phyloP scores from a whole-genome alignment of 2,329 filamentous ascomycete genomes.

The Amauroascus niger region DNA sequence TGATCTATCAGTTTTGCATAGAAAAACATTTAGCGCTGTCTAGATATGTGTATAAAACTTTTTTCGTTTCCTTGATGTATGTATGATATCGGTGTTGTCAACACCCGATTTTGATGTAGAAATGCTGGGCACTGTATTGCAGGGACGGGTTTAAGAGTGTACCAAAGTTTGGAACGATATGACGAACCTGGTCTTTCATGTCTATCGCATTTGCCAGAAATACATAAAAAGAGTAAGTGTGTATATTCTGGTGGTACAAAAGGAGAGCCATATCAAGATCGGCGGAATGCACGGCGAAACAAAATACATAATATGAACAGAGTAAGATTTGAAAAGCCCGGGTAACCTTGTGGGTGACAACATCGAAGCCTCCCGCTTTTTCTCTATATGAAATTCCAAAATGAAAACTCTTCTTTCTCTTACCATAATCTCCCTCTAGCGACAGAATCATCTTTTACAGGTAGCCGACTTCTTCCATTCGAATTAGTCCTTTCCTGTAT shows the following conservation, averaged over 20 bases:
- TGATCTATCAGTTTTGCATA: background rate
- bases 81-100: background rate
- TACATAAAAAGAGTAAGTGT: background rate
- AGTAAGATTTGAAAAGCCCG: background rate
- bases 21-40: background rate
- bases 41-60: background rate
- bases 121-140: too few species aligned
- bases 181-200: background rate
- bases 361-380: constrained; percentile 3
- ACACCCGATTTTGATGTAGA: background rate
- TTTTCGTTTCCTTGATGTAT: background rate
- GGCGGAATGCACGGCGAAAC: background rate
- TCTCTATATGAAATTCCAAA: constrained; percentile 17
- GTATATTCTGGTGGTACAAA: constrained; percentile 9
- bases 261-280: background rate
- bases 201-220: constrained; percentile 1
- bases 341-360: background rate
- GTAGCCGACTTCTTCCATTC: background rate
- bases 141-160: background rate
- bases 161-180: background rate
- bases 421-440: background rate
- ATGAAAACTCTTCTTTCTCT: background rate
- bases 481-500: background rate
- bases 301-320: constrained; percentile 14
- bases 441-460: constrained; percentile 10